These are phyloP conservation scores for Vitis labrusca DNA, from an alignment of 164 flowering plant species.

Conservation along the genomic window DNA sequence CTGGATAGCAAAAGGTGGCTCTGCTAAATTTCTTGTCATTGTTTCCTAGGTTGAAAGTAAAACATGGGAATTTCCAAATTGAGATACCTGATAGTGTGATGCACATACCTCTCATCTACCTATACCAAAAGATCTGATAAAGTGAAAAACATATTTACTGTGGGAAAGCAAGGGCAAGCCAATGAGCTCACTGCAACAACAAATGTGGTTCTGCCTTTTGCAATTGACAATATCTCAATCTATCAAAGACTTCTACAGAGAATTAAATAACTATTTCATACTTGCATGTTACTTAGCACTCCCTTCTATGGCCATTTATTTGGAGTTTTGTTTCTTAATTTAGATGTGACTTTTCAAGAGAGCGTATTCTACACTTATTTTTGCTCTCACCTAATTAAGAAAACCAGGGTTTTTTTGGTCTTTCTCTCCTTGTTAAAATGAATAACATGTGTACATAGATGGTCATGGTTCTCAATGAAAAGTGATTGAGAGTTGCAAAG, in stretches of 20 bases:
- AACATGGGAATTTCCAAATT: slow-evolving; percentile 38
- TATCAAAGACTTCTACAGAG: too few species aligned
- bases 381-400: too few species aligned
- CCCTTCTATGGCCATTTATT: background rate
- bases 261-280: too few species aligned
- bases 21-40: slow-evolving; percentile 4
- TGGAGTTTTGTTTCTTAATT: background rate
- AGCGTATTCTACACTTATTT: too few species aligned
- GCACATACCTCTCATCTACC: slow-evolving; percentile 13
- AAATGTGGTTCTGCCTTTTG: slow-evolving; percentile 20
- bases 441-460: too few species aligned
- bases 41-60: slow-evolving; percentile 33
- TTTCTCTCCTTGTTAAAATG: too few species aligned
- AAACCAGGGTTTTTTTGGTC: too few species aligned
- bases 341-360: background rate
- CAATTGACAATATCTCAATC: too few species aligned
- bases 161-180: slow-evolving; percentile 52
- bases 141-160: slow-evolving; percentile 30
- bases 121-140: slow-evolving; percentile 41
- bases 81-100: slow-evolving; percentile 29
- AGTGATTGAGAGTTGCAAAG: too few species aligned
- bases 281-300: background rate
- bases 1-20: slow-evolving; percentile 42
- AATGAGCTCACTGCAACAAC: slow-evolving; percentile 30
- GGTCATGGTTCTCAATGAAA: too few species aligned